phyloP scores from a whole-genome alignment of 129 eudicot genomes.

The Lactuca sativa region DNA sequence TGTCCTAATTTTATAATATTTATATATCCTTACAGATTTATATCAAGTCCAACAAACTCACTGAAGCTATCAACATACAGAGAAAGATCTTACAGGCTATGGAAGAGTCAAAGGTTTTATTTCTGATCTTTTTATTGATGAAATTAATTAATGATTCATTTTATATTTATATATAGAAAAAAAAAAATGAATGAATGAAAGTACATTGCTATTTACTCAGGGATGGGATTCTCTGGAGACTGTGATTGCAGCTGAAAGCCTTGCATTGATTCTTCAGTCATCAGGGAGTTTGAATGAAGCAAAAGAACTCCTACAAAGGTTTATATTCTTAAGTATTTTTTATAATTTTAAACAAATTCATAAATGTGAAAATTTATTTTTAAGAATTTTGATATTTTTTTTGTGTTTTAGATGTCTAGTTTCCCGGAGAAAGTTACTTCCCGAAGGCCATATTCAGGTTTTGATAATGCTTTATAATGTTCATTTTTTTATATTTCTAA shows the following conservation, averaged over 20 bases:
- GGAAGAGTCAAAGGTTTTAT: constrained; percentile 79
- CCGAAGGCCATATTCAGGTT: constrained; percentile 82
- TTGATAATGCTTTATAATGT: neutral
- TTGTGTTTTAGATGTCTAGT: constrained; percentile 69
- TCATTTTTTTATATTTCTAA: too few species aligned
- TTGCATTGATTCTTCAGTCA: constrained; percentile 66
- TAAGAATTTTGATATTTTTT: neutral
- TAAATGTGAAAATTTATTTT: constrained; percentile 6
- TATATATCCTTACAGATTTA: constrained; percentile 51
- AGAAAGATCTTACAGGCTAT: constrained; percentile 72
- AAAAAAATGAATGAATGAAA: too few species aligned
- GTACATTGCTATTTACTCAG: constrained; percentile 32
- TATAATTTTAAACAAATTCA: neutral
- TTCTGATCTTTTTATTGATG: constrained; percentile 3
- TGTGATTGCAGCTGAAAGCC: constrained; percentile 79
- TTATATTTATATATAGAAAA: neutral
- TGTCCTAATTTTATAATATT: neutral
- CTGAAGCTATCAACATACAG: constrained; percentile 62
- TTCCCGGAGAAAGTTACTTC: constrained; percentile 62
- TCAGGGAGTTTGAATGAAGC: constrained; percentile 71
- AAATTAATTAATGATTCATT: neutral
- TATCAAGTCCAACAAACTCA: constrained; percentile 45
- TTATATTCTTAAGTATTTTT: neutral
- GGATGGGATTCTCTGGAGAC: constrained; percentile 91
- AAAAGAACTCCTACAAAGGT: constrained; percentile 74